These are phyloP conservation scores for Volvox reticuliferus DNA, from an alignment of 139 green algal species.

Conservation along the genomic window DNA sequence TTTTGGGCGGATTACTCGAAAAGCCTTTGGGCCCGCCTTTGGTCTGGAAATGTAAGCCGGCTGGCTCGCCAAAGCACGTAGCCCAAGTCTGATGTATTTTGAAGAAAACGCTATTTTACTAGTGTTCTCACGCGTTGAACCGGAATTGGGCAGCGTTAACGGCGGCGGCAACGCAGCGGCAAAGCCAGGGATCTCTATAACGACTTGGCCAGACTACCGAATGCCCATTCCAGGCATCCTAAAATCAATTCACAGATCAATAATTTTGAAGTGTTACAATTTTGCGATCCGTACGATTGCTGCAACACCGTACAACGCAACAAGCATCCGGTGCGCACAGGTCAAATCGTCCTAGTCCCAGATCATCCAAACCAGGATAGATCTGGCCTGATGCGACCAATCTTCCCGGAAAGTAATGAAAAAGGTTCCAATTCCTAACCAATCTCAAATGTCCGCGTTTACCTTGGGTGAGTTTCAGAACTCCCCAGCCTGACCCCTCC, in stretches of 20 bases:
- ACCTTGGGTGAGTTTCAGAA: too few species aligned
- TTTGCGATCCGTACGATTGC: not conserved
- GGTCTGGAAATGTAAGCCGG: not conserved
- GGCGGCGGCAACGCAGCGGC: constrained; percentile 3
- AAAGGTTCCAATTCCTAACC: too few species aligned
- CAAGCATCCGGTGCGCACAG: too few species aligned
- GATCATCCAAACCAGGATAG: too few species aligned
- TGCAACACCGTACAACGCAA: too few species aligned
- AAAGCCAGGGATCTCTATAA: not conserved
- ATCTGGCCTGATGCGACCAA: too few species aligned
- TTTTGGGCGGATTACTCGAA: not conserved
- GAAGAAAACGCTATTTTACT: not conserved
- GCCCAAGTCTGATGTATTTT: too few species aligned
- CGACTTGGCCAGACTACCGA: not conserved
- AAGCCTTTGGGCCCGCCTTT: not conserved
- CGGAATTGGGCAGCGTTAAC: not conserved
- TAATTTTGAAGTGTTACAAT: not conserved
- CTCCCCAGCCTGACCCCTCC: too few species aligned
- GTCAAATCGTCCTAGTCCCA: too few species aligned
- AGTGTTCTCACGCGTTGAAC: not conserved
- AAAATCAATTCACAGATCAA: not conserved
- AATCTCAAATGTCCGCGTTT: too few species aligned
- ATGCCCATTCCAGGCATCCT: not conserved
- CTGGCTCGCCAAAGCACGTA: not conserved
- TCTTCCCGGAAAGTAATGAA: too few species aligned